These are phyloP conservation scores for Apophysomyces trapeziformis DNA, from an alignment of 371 early-diverging fungal species.

Conservation along the genomic window DNA sequence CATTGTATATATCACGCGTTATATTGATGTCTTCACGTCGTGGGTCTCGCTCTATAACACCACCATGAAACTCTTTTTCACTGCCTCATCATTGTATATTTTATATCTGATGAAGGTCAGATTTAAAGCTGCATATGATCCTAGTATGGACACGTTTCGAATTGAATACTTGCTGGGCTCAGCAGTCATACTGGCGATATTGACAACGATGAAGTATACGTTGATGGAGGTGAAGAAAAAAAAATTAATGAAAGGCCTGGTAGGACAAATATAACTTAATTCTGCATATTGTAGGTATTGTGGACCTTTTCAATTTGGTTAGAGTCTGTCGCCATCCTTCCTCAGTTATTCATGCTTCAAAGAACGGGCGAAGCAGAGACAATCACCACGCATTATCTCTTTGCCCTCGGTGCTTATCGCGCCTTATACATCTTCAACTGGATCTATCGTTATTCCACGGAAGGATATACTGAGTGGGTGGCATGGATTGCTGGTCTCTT, in stretches of 20 bases:
- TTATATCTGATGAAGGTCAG: slow-evolving; percentile 90
- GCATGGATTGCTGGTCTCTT: slow-evolving; percentile 88
- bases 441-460: slow-evolving; percentile 87
- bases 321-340: slow-evolving; percentile 98
- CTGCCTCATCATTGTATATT: slow-evolving; percentile 83
- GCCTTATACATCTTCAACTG: slow-evolving; percentile 95
- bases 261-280: too few relatives aligned
- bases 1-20: slow-evolving; percentile 94
- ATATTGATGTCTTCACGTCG: slow-evolving; percentile 87
- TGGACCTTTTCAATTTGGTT: slow-evolving; percentile 98
- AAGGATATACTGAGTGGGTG: slow-evolving; percentile 72
- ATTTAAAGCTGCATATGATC: slow-evolving; percentile 93
- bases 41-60: slow-evolving; percentile 91
- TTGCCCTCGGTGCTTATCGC: slow-evolving; percentile 98
- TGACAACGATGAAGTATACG: slow-evolving; percentile 73
- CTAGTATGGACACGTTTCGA: slow-evolving; percentile 88
- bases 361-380: slow-evolving; percentile 98
- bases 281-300: slow-evolving; percentile 52
- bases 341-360: slow-evolving; percentile 96
- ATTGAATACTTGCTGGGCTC: slow-evolving; percentile 83
- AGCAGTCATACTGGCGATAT: slow-evolving; percentile 69
- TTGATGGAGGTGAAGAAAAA: slow-evolving; percentile 64
- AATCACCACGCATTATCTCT: slow-evolving; percentile 97
- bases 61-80: slow-evolving; percentile 96
- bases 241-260: neutral